phyloP scores from a whole-genome alignment of 139 green algal species.

The Chlamydomonas schloesseri region DNA sequence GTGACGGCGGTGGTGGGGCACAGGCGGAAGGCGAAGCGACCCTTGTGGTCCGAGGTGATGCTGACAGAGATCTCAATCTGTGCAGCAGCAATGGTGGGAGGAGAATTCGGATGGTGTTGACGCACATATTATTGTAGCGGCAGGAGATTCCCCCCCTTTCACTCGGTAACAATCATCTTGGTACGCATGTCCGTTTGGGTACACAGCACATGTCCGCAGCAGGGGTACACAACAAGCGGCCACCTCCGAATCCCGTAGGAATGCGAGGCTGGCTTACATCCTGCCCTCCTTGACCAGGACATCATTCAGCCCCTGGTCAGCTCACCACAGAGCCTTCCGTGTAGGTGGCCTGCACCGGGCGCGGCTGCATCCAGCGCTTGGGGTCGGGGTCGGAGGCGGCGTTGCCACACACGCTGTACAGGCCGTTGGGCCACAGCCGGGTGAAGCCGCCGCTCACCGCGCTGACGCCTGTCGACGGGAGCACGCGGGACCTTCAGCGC shows the following conservation, averaged over 20 bases:
- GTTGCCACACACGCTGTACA: constrained; percentile 4
- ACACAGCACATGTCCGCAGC: no score
- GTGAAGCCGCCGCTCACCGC: not conserved
- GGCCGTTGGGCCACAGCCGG: not conserved
- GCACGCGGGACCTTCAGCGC: not conserved
- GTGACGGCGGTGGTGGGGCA: not conserved
- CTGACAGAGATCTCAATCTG: not conserved
- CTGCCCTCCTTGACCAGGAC: no score
- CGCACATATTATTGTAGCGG: no score
- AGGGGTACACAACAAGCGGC: no score
- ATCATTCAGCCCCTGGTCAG: no score
- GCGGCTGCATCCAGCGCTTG: constrained; percentile 10
- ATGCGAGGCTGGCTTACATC: no score
- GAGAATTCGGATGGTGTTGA: not conserved
- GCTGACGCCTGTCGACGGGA: not conserved
- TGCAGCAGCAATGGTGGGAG: not conserved
- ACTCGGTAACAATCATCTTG: no score
- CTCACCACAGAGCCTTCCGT: not conserved
- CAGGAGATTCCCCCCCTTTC: no score
- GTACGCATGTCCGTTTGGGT: no score
- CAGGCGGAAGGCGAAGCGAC: constrained; percentile 18
- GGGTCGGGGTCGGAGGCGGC: not conserved
- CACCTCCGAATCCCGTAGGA: no score
- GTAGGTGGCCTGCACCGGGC: not conserved
- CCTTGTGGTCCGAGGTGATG: constrained; percentile 15